Base-by-base conservation (phyloP, 331 rosid species). In the Quercus lobata region DNA sequence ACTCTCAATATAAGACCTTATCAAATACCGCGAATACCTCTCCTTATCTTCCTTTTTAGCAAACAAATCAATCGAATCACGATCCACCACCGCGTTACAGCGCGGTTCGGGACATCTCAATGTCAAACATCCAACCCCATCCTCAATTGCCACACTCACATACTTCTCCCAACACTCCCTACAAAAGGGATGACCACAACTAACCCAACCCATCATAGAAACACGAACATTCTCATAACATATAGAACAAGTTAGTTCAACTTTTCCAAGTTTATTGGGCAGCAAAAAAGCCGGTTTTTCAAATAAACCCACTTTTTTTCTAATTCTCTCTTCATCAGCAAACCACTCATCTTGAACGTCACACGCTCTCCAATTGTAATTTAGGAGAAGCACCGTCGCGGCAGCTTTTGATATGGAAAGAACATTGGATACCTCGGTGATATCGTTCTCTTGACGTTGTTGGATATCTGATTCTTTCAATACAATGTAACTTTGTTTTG, bases 81-180 rank as follows among this genome's bases (percentile, higher is more conserved):
- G 91, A 81, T 84, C 89, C 81, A 94, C 90, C 80, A 90, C 91
- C 52, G 94, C 93, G 46, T 78, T 89, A 78, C 98, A 94, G 65
- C 90, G 72, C 55, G 97, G 98, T 79, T 91, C 97, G 27, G 98
- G 98, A 73, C 98, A 94, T 82, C 92, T 87, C 89, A 94, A 84
- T 89, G 83, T 86, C 83, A 94, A 86, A 87, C 97, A 92, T 73
- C 98, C 98, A 60, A 94, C 96, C 75, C 98, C 98, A 79, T 90
- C 97, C 78, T 84, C 89, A 77, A 94, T 90, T 77, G 97, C 82
- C 12, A 93, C 88, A 80, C 90, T 78, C 73, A 92, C 85, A 81
- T 94, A 94, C 30, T 14, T 63, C 17, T 15, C 70, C 70, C 70
- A 63, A 34, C 70, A 63, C 0, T 27, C 70, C 17, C 2, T 5